Percentiles rank a stretch among this genome's conserved stretches.
Evolutionary conservation across 2,329 filamentous ascomycete genomes (phyloP).

Genomic region (Ceratocystis albifundus): DNA sequence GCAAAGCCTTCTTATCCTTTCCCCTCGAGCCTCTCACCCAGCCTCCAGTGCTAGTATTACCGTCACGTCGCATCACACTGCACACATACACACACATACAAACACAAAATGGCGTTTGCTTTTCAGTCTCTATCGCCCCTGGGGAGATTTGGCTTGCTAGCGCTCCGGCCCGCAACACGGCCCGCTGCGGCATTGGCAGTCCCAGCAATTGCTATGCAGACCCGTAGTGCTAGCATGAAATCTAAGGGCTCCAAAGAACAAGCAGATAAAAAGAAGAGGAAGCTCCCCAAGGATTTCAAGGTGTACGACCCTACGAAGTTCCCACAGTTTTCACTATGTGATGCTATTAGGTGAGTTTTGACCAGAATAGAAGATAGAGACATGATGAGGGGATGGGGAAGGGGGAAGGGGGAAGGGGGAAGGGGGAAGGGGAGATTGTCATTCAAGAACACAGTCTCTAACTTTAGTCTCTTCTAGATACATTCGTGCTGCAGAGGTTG

Average conservation of each 20-base stretch:
- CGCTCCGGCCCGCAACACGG: slow-evolving; percentile 7
- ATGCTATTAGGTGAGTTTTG: slow-evolving; percentile 69
- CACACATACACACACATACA: not conserved
- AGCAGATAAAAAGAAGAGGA: slow-evolving; percentile 44
- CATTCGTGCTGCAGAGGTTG: slow-evolving; percentile 84
- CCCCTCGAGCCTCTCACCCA: too few relatives aligned
- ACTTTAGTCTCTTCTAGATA: slow-evolving; percentile 10
- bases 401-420: too few relatives aligned
- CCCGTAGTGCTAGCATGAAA: slow-evolving; percentile 23
- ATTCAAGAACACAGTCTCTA: not conserved
- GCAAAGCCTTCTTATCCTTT: too few relatives aligned
- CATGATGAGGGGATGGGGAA: too few relatives aligned
- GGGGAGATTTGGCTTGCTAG: slow-evolving; percentile 13
- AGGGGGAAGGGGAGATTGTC: too few relatives aligned
- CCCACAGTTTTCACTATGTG: slow-evolving; percentile 65
- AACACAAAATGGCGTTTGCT: slow-evolving; percentile 12
- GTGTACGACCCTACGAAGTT: slow-evolving; percentile 55
- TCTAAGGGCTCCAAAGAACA: slow-evolving; percentile 21
- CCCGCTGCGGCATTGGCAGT: slow-evolving; percentile 2
- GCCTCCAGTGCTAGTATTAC: too few relatives aligned
- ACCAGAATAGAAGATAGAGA: not conserved
- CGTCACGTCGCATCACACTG: too few relatives aligned
- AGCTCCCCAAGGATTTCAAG: slow-evolving; percentile 52
- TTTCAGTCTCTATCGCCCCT: slow-evolving; percentile 14
- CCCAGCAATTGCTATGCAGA: slow-evolving; percentile 17